Base-by-base conservation (phyloP, 2,329 filamentous ascomycete genomes). In the Aspergillus eucalypticola region DNA sequence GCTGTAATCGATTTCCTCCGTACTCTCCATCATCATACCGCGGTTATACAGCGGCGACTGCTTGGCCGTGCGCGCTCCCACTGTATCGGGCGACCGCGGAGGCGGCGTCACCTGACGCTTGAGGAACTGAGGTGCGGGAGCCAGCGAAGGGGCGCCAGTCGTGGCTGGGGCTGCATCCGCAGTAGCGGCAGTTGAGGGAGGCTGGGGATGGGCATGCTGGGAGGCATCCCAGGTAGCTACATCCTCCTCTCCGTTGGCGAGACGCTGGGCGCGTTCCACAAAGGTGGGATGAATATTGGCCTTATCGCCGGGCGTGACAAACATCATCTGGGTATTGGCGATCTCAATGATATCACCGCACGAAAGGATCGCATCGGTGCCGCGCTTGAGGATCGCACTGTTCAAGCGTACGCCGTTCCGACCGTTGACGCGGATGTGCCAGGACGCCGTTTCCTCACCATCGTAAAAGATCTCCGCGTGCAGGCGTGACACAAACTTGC, bases 301-400 rank as follows among this genome's bases (percentile, higher is more conserved):
- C 23, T 86, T 85, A 58, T 90, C 88, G 23, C 86, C 87, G 0
- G 95, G 94, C n/a, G 96, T 86, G 51, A 97, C 91, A 76, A 99
- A 99, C 83, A 98, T 94, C 95, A 99, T 99, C 79, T 99, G 94
- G 1, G 95, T 90, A 56, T 91, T 91, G 68, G 90, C 90, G 71
- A 98, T 91, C 71, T 96, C 92, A 60, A 99, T 88, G 46, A 98
- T 91, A 73, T 94, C 89, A 60, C 95, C 95, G 69, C 93, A 96
- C 44, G 87, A 86, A 25, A 99, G 83, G 29, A 86, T 79, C 35
- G 86, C 84, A 38, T 86, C 83, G 41, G 84, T 79, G 11, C 89
- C 89, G 54, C 88, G 83, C 69, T 90, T 90, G 58, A 96, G 79
- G 19, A 85, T 81, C 54, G 79, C 78, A 62, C 91, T 91, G 74